Base-by-base conservation (phyloP, 768 basidiomycete genomes). In the Leucogyrophana mollusca region DNA sequence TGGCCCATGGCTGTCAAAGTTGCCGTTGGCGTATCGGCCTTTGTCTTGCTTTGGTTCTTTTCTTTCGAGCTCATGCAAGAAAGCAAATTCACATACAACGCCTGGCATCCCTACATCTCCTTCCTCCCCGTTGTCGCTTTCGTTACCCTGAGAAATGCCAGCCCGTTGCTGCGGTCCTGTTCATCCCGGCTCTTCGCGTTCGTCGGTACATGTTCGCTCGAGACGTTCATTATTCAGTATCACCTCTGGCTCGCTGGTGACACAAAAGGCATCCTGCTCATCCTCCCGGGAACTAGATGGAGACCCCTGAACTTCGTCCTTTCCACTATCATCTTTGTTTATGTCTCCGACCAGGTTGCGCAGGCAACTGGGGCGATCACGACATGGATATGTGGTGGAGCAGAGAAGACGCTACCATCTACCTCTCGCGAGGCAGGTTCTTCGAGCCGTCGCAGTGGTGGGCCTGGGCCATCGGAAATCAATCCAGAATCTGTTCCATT, bases 171-270 rank as follows among this genome's bases (percentile, higher is more conserved):
- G 35, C 84, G 93, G 33, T 87, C 87, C 2, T 76, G 73, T 30
- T 79, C 79, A 17, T 88, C 84, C 9, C 73, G 70, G 11, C 65
- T 80, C 22, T 94, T 93, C 68, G 81, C 81, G 20, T 91, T 89
- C 67, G 74, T 94, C 42, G 93, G 93, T 33, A 82, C 73, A 60
- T 93, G 90, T 66, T 94, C 91, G 4, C 76, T 95, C 44, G 93
- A 96, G 67, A 87, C 91, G 0, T 96, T 94, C 64, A 87, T 94
- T 58, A 79, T 94, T 47, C 92, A 95, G 60, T 94, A 84, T 62
- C 91, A 90, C 56, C 68, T 90, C 35, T 93, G 89, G 89, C 73
- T 93, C 25, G 91, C 87, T 0, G 87, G 76, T 3, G 90, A 93
- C 56, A 90, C 85, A 24, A 87, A 87, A 62, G 87, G 88, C 14